Percentiles rank a stretch among this genome's conserved stretches.
Evolutionary conservation across 192 early-diverging fungal species (phyloP).

Genomic region (Backusella psychrophila): DNA sequence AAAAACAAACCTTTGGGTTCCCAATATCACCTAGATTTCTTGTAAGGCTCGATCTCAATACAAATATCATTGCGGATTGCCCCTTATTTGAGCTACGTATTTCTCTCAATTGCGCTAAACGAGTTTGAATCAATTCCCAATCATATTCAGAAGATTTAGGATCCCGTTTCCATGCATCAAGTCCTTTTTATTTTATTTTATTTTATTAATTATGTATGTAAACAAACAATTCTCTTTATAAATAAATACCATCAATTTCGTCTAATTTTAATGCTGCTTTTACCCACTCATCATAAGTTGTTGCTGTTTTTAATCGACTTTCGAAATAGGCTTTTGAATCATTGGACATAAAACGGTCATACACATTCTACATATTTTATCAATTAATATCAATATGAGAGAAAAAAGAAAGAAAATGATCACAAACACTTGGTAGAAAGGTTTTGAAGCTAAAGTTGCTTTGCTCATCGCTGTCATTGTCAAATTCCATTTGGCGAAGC

Average conservation of each 20-base stretch:
- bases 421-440: neutral
- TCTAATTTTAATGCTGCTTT: slow-evolving; percentile 62
- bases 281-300: slow-evolving; percentile 67
- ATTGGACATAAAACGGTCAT: neutral
- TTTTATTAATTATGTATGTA: neutral
- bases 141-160: slow-evolving; percentile 67
- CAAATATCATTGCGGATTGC: slow-evolving; percentile 57
- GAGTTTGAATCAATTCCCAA: slow-evolving; percentile 61
- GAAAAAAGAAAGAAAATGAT: neutral
- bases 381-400: neutral
- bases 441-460: neutral
- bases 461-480: neutral
- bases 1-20: slow-evolving; percentile 57
- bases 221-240: neutral
- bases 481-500: neutral
- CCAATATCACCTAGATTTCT: slow-evolving; percentile 80
- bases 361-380: neutral
- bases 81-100: slow-evolving; percentile 50
- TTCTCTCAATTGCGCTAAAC: slow-evolving; percentile 51
- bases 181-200: slow-evolving; percentile 23
- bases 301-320: slow-evolving; percentile 50
- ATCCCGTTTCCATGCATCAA: slow-evolving; percentile 68
- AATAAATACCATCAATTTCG: slow-evolving; percentile 44
- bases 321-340: slow-evolving; percentile 48
- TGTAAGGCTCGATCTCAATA: slow-evolving; percentile 61